Evolutionary conservation across 148 eudicot species (phyloP), one percentile per base, ranked within the genome.

Genomic region (Camellia japonica): DNA sequence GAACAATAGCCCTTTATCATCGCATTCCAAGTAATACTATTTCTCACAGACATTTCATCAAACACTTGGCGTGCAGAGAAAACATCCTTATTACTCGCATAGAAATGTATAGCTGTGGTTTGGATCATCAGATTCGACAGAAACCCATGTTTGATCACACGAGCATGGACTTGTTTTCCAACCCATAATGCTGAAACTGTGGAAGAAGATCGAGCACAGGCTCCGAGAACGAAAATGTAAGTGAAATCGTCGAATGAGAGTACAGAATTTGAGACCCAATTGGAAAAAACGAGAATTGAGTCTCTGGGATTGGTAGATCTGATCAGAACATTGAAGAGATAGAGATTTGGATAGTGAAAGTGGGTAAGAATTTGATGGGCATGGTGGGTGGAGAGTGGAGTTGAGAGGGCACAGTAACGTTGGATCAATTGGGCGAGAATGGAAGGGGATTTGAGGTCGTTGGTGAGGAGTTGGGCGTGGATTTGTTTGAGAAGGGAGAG

Each of bases 1-100:
- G 87, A 86, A 75, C 88, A 88, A 81, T 90, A 88, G 74, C 93
- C 95, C 43, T 82, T 74, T 43, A 90, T 86, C 87, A 92, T 82
- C 47, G 93, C 90, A 85, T 92, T 92, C 91, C 95, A 92, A 15
- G 90, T 82, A 19, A 67, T 90, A 41, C 7, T 67, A 81, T 77
- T 87, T 82, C 89, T 90, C 64, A 63, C 49, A 74, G 79, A 59
- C 93, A 92, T 90, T 90, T 88, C 93, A 78, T 90, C 91, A 55
- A 92, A 92, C 89, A 90, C 44, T 79, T 81, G 82, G 69, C 82
- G 79, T 5, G 95, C 95, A 30, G 43, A 79, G 6, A 54, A 38
- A 44, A 88, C 64, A 60, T 76, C 65, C 65, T 71, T 78, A 65
- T 79, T 86, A 3, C 83, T 82, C 0, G 82, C 87, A 67, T 92